Conservation (phyloP, 306 rosid genomes). For the Styphnolobium japonicum region DNA sequence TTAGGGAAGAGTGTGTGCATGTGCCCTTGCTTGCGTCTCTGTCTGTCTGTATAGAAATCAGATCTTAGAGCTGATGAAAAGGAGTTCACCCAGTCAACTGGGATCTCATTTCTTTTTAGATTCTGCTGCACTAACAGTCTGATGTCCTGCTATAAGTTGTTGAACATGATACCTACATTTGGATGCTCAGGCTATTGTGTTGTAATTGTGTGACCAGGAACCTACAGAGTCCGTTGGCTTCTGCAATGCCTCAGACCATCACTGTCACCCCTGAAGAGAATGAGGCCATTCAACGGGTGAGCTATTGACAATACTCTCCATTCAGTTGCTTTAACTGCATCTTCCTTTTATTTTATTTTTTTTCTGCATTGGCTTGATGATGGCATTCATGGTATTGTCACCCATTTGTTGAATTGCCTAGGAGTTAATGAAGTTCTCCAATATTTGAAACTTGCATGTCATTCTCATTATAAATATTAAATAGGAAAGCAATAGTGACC, state of each 20-base stretch:
- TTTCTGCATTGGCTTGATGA: background rate
- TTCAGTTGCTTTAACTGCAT: background rate
- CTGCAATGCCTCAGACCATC: constrained; percentile 57
- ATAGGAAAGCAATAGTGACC: background rate
- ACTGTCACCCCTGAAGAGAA: constrained; percentile 80
- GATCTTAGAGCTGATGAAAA: too few relatives aligned
- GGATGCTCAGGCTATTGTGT: constrained; percentile 12
- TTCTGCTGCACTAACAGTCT: too few relatives aligned
- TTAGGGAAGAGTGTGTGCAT: too few relatives aligned
- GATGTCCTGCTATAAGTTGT: too few relatives aligned
- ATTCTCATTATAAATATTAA: background rate
- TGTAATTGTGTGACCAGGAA: constrained; percentile 45
- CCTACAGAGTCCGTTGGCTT: constrained; percentile 43
- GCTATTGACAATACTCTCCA: constrained; percentile 19
- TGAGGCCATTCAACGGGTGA: constrained; percentile 83
- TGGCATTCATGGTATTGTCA: background rate
- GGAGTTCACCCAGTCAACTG: too few relatives aligned
- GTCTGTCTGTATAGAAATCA: too few relatives aligned
- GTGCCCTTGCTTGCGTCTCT: too few relatives aligned
- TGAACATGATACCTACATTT: background rate
- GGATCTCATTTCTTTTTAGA: too few relatives aligned
- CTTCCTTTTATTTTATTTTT: background rate
- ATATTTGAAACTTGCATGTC: constrained; percentile 16
- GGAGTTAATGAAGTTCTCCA: background rate
- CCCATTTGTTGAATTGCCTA: background rate